phyloP scores from a whole-genome alignment of 345 rosid species.

The Rhizophora mangle region DNA sequence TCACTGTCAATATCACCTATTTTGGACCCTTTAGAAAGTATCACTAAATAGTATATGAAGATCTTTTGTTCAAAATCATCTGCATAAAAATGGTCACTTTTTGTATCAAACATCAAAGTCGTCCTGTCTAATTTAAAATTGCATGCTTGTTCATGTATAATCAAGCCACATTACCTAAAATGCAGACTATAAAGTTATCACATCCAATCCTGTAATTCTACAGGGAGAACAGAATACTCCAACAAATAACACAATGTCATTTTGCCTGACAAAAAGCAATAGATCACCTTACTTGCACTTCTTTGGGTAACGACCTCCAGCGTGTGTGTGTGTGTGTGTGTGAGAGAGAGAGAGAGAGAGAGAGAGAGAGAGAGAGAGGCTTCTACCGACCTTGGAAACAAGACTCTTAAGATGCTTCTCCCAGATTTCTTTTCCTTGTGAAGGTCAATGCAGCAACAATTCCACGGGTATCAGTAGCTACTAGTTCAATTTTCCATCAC shows the following conservation, averaged over 20 bases:
- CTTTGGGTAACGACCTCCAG: no score
- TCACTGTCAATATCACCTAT: constrained; percentile 97
- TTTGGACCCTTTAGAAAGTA: constrained; percentile 67
- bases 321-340: no score
- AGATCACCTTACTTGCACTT: no score
- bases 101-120: no score
- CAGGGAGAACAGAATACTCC: not conserved
- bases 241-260: not conserved
- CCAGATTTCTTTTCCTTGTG: constrained; percentile 90
- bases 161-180: no score
- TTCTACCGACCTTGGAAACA: constrained; percentile 67
- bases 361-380: not conserved
- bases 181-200: not conserved
- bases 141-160: no score
- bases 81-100: not conserved
- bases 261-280: not conserved
- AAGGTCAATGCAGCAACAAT: constrained; percentile 98
- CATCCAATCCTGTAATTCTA: not conserved
- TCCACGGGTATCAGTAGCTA: constrained; percentile 92
- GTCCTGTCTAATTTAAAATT: no score
- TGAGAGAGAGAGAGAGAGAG: no score
- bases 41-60: not conserved
- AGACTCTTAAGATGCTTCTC: constrained; percentile 86
- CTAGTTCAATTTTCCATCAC: constrained; percentile 95
- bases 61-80: not conserved